A percentile compares a stretch with the other conserved stretches of the same genome.
These are phyloP conservation scores for Gremmenia infestans DNA, from an alignment of 2,329 filamentous ascomycete genomes.

Conservation along the genomic window DNA sequence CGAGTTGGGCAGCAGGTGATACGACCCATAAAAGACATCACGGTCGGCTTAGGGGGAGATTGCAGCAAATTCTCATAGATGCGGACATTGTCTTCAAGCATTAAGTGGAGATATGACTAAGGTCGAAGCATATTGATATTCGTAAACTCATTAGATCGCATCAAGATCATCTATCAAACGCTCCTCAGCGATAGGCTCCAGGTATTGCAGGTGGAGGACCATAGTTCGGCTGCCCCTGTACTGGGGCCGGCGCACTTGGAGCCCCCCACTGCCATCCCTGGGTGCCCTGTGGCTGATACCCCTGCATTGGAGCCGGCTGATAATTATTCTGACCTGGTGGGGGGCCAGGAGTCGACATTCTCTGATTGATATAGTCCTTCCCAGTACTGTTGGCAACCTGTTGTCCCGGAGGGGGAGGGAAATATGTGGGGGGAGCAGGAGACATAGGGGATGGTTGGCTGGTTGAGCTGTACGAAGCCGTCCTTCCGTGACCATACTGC, in stretches of 20 bases:
- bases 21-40: no score
- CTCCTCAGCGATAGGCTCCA: background rate
- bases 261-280: slow-evolving; percentile 16
- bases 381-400: background rate
- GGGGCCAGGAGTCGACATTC: background rate
- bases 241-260: background rate
- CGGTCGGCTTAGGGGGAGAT: no score
- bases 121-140: no score
- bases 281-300: background rate
- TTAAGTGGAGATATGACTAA: no score
- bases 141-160: no score
- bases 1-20: no score
- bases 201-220: slow-evolving; percentile 13
- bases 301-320: background rate
- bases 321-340: background rate
- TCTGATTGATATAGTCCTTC: slow-evolving; percentile 10
- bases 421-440: slow-evolving; percentile 7
- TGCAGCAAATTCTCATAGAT: no score
- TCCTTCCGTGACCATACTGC: background rate
- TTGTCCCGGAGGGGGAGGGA: slow-evolving; percentile 13
- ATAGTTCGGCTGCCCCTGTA: slow-evolving; percentile 7
- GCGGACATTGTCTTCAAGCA: no score
- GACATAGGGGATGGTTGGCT: slow-evolving; percentile 5
- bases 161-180: no score
- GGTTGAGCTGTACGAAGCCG: background rate